Evolutionary conservation across 2,329 filamentous ascomycete species (phyloP), one percentile per base, ranked within the genome.

Genomic region (Dactylellina drechsleri): DNA sequence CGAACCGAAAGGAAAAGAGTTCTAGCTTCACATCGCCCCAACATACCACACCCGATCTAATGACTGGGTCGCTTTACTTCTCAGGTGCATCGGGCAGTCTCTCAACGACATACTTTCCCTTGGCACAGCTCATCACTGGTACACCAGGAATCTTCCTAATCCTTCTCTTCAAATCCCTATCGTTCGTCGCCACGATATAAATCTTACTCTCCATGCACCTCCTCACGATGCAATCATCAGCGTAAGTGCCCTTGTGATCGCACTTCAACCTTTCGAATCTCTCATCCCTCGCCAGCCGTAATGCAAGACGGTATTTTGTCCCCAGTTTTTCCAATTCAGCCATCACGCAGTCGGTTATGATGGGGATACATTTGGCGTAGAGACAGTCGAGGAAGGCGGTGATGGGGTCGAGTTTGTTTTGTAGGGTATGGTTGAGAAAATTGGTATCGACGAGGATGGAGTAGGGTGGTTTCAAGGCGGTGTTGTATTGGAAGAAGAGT

Each of bases 381-480:
- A 99, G 86, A 64, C 92, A 91, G 82, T 97, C 93, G 92, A 97
- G 97, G 85, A 97, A 92, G 2, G 90, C 89, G 75, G 94, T 90
- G 18, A 96, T 86, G 12, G 98, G 84, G 40, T 93, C 92, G 18
- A 98, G 87, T 84, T 99, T 98, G 78, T 91, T 89, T 82, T 93
- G 91, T 1, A 98, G 92, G 0, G 93, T 95, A 82, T 97, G 93
- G 45, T 89, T 92, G 77, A 97, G 86, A 81, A 97, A 97, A 81
- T 96, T 96, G 82, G 92, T 94, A 82, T 96, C 92, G 80, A 95
- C 87, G 8, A 96, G 87, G 67, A 94, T 87, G 58, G 84, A 86
- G 84, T 96, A 96, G 0, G 93, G 92, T 2, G 93, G 92, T 10
- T 92, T 89, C 52, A 97, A 88, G 62, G 92, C 91, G 62, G 90